Evolutionary conservation across 2,329 filamentous ascomycete genomes (phyloP), one percentile per base, ranked within the genome.

Genomic region (Cucurbitaria berberidis): DNA sequence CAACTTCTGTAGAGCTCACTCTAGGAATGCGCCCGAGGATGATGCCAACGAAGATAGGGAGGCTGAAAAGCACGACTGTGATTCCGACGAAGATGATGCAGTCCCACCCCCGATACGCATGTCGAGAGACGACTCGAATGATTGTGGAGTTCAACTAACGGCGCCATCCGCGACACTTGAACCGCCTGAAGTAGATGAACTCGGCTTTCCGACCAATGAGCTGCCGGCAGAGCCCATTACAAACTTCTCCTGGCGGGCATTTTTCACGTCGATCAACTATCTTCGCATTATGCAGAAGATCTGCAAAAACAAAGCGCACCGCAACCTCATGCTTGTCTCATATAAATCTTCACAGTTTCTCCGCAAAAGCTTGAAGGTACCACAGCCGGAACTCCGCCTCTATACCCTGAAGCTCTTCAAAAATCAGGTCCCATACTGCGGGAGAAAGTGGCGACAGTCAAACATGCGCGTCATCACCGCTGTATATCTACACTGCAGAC

Each of bases 381-480:
- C 93, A 0, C 91, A 99, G 68, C 88, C 88, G 1, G 85, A 91
- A 67, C 82, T 99, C 35, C 87, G 95, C 5, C 86, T 96, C 38
- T 98, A 98, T 79, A 96, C 95, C 0, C 85, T 99, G 64, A 99
- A 99, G 77, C 84, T 99, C 0, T 98, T 98, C 86, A 99, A 99
- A 77, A 95, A 92, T 55, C 95, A 99, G 76, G 95, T 99, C 4
- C 95, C 95, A 1, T 99, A 96, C 80, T 98, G 93, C 75, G 93
- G 95, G 19, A 88, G 95, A 38, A 99, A 99, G 78, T 99, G 95
- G 95, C 88, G 95, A 13, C 95, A 98, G 78, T 88, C 87, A 64
- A 98, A 99, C 76, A 99, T 99, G 95, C 90, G 93, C 49, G 93
- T 98, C 69, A 99, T 99, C 70, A 99, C 95, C 0, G 92, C 93